Base-by-base conservation (phyloP, 164 flowering plant species). In the Nymphaea thermarum region DNA sequence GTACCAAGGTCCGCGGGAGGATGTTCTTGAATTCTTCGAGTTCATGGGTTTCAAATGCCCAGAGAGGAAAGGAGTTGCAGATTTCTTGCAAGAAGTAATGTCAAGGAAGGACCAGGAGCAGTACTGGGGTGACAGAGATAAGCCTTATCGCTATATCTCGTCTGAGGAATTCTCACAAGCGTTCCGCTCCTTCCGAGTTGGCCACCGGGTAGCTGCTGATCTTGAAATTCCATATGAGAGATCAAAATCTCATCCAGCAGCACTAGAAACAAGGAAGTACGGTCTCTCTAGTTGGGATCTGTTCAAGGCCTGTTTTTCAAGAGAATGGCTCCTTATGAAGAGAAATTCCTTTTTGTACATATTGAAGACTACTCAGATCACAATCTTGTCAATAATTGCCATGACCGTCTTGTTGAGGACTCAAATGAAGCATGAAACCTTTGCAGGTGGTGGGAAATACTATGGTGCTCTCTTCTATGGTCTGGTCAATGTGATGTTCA, bases 201-300 rank as follows among this genome's bases (percentile, higher is more conserved):
- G 96, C 43, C 82, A 81, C 65, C 74, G 75, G 41, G 75, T 90
- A 16, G 66, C 74, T 11, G 51, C 70, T 4, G 83, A 84, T 18
- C 87, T 90, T 47, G 53, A 74, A 3, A 72, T 78, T 70, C 91
- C 91, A 68, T 86, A 79, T 70, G 89, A 87, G 68, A 83, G 73
- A 68, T 65, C 83, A 51, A 78, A 55, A 57, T 65, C 77, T 6
- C 93, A 86, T 70, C 90, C 86, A 16, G 85, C 84, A 64, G 89
- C 93, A 7, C 67, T 90, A 44, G 96, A 81, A 67, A 86, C 43
- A 60, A 73, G 82, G 42, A 86, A 84, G 72, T 90, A 86, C 71
- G 89, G 88, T 6, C 76, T 90, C 43, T 81, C 93, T 47, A 83
- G 76, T 42, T 73, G 75, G 84, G 93, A 90, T 43, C 82, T 90